Evolutionary conservation across 371 early-diverging fungal genomes (phyloP), one percentile per base, ranked within the genome.

Genomic region (Rhizopus stolonifer): DNA sequence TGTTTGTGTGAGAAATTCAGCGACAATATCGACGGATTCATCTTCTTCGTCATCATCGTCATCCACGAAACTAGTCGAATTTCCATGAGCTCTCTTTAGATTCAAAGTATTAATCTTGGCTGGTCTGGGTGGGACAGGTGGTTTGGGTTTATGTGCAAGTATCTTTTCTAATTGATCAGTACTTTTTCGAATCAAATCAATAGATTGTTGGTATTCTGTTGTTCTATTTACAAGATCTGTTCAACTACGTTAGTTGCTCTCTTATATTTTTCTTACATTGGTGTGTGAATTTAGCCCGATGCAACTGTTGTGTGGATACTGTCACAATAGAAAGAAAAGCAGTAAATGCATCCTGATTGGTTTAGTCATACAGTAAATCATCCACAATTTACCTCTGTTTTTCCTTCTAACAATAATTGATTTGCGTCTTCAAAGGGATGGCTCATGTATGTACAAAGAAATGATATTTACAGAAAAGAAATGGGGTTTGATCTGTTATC

Each of bases 11-110:
- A 25, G 24, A 48, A 64, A 64, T 32, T 67, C 64, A 18, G 64
- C 45, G 6, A 60, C 46, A 14, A 67, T 56, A 40, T 70, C 69
- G 26, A 51, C 61, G 31, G 56, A 26, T 9, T 73, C 69, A n/a
- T 67, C 63, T 10, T 78, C 78, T 6, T 76, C 72, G 13, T 81
- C 79, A 23, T 69, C 76, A 10, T 60, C 70, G 22, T 72, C 78
- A 14, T 68, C 65, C 9, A 54, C 71, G 69, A 71, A 70, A 34
- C 69, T 69, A 0, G 70, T 66, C n/a, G 74, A 67, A 49, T 57
- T 74, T 39, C 74, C 78, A 72, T 62, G 64, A 33, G 48, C 31
- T 61, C 47, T 59, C 49, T 52, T 63, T 2, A 23, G 42, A 18
- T 46, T 13, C 17, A 38, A 23, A n/a, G n/a, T 58, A 21, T 10